These are phyloP conservation scores for Podila horticola DNA, from an alignment of 192 early-diverging fungal species.

Conservation along the genomic window DNA sequence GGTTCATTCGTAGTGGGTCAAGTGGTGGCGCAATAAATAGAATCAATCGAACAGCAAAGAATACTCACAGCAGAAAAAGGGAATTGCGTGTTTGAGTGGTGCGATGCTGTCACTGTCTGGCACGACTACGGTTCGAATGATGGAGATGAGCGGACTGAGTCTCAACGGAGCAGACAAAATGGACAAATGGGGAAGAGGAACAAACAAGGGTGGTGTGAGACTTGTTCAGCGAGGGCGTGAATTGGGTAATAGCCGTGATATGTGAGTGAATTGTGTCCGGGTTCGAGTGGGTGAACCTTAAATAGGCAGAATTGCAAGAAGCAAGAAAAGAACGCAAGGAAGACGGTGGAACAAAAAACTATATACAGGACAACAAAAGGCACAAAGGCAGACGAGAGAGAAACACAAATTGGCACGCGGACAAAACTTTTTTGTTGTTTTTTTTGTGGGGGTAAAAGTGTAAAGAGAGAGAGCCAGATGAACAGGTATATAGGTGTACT, in stretches of 20 bases:
- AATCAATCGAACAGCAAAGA: no score
- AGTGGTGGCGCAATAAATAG: no score
- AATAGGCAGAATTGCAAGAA: background rate
- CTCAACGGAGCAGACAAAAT: background rate
- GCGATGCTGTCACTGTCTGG: background rate
- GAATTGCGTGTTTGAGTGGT: background rate
- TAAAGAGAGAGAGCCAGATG: no score
- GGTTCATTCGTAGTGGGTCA: no score
- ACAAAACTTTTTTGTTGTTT: no score
- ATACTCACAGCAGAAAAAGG: no score
- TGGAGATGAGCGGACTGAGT: background rate
- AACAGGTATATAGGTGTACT: no score
- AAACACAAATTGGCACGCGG: no score
- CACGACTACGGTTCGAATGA: background rate
- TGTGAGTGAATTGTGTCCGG: background rate
- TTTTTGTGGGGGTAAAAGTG: no score
- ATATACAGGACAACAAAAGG: no score
- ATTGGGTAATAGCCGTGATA: background rate
- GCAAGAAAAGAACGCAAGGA: background rate
- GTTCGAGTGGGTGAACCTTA: background rate
- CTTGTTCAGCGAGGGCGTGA: background rate
- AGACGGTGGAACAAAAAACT: background rate
- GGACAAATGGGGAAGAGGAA: background rate
- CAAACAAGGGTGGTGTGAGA: background rate
- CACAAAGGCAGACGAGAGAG: no score